These are phyloP conservation scores for Astragalus membranaceus DNA, from an alignment of 306 rosid genomes.

Conservation along the genomic window DNA sequence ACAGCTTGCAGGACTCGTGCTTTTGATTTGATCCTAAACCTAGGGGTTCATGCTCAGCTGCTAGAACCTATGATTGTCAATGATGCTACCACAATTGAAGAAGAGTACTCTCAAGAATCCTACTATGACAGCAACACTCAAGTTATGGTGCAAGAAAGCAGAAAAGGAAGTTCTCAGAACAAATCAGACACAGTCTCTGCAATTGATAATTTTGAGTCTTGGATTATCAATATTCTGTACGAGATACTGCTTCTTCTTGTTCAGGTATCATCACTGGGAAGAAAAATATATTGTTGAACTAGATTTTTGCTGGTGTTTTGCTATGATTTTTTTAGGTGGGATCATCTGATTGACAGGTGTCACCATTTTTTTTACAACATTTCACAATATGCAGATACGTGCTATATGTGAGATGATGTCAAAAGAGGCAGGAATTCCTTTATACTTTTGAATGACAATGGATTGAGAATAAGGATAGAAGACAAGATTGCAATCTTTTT, in stretches of 20 bases:
- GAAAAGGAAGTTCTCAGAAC: conserved; percentile 39
- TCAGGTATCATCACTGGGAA: conserved; percentile 51
- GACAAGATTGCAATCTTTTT: neutral
- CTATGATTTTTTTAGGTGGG: neutral
- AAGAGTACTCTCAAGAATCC: conserved; percentile 79
- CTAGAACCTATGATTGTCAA: conserved; percentile 74
- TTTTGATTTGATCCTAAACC: conserved; percentile 94
- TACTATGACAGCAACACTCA: conserved; percentile 66
- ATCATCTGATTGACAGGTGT: conserved; percentile 9
- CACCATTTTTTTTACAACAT: neutral
- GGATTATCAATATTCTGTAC: conserved; percentile 86
- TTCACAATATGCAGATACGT: neutral
- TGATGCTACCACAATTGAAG: conserved; percentile 65
- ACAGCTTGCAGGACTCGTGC: conserved; percentile 82
- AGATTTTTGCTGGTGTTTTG: conserved; percentile 4
- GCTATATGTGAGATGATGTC: neutral
- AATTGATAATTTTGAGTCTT: conserved; percentile 65
- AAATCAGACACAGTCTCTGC: conserved; percentile 50
- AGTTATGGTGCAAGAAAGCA: conserved; percentile 54
- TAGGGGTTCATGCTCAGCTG: conserved; percentile 98
- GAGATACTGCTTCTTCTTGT: conserved; percentile 92
- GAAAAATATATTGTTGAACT: conserved; percentile 8
- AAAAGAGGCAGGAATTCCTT: neutral
- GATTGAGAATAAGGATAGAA: neutral
- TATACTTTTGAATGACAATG: neutral